Evolutionary conservation across 352 stramenopile species (phyloP), one percentile per base, ranked within the genome.

Genomic region (Pythium biforme): DNA sequence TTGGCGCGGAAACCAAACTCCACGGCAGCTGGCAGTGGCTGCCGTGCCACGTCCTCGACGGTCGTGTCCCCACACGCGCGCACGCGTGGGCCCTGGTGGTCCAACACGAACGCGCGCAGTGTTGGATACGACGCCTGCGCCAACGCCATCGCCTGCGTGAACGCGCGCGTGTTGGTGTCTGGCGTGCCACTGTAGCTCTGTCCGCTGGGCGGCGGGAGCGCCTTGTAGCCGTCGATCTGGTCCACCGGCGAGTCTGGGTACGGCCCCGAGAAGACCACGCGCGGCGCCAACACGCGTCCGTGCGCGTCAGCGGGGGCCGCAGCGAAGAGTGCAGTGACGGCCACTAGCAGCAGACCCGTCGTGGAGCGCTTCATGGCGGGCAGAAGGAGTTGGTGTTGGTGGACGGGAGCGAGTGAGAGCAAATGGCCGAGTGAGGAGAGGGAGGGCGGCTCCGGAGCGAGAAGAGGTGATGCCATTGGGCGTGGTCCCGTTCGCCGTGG

Each of bases 81-180:
- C 9, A 62, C 57, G 34, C 55, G 46, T 25, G 49, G 39, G 17
- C 8, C 34, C 50, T 67, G 58, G 37, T 45, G 10, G 4, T n/a
- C 23, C 25, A 65, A 11, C 25, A 59, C 34, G 27, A 71, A 53
- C 19, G 59, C 58, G 7, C 39, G 29, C 3, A 71, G 33, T 20
- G 58, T 53, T n/a, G 50, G 19, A 59, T 67, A 71, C 4, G 39
- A 15, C 19, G 50, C 56, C 25, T 19, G 12, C 43, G 62, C 50
- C 22, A 71, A 64, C 10, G 64, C 50, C 22, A 71, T 59, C 10
- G 64, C 64, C 27, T 27, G 31, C 9, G 57, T 66, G 34, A 66
- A 70, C 14, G 55, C 56, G n/a, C 43, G 31, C 12, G 55, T 61
- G 58, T 70, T 70, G 41, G 37, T 22, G 25, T 64, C 51, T 12